A percentile compares a stretch with the other conserved stretches of the same genome.
Conservation (phyloP, 75 land plant genomes). For the Azolla pinnata region DNA sequence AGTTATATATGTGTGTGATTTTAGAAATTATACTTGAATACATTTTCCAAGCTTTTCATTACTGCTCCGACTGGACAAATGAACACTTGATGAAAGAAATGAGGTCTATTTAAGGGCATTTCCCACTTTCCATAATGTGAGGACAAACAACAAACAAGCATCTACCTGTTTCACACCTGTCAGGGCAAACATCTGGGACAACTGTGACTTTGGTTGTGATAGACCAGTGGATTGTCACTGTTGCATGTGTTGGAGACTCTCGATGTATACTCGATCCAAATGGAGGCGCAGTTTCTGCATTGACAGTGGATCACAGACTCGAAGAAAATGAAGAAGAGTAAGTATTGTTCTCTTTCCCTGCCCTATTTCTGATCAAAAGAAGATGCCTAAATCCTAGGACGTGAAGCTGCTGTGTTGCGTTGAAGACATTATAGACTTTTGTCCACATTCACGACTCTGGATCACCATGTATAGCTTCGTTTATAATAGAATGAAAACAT, state of each 20-base stretch:
- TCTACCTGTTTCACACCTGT: too few relatives aligned
- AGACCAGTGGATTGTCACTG: conserved; percentile 67
- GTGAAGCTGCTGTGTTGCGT: too few relatives aligned
- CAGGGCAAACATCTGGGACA: conserved; percentile 75
- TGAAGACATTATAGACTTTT: too few relatives aligned
- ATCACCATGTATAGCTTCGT: too few relatives aligned
- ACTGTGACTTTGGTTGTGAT: conserved; percentile 73
- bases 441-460: too few relatives aligned
- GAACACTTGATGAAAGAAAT: too few relatives aligned
- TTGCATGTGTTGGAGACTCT: conserved; percentile 83
- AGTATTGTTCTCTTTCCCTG: conserved; percentile 9
- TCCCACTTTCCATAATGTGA: background rate
- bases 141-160: background rate
- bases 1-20: too few relatives aligned
- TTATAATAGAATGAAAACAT: too few relatives aligned
- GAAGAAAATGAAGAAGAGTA: conserved; percentile 82
- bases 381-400: too few relatives aligned
- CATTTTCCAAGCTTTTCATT: too few relatives aligned
- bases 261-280: conserved; percentile 68
- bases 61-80: background rate
- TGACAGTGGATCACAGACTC: conserved; percentile 82
- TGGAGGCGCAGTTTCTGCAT: conserved; percentile 49
- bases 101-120: background rate
- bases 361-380: background rate
- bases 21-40: too few relatives aligned